Evolutionary conservation across 495 filamentous ascomycete genomes (phyloP).

Genomic region (Xeromyces bisporus): DNA sequence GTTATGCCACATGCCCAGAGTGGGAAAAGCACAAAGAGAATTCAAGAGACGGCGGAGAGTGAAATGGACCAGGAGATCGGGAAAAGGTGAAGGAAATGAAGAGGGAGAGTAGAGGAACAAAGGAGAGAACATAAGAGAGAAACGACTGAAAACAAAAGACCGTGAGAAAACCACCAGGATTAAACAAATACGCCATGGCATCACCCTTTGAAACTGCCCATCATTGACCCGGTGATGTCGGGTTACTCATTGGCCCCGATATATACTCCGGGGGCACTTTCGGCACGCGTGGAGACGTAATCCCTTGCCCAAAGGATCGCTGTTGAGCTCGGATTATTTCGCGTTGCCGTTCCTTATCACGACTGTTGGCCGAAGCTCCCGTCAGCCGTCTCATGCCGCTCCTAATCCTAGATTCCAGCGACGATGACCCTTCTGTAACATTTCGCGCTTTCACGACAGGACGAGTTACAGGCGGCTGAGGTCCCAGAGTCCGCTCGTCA

Average conservation of each 20-base stretch:
- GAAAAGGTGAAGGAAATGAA: too few relatives aligned
- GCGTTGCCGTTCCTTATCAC: constrained; percentile 43
- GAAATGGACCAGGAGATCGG: too few relatives aligned
- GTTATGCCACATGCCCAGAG: too few relatives aligned
- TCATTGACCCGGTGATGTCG: constrained; percentile 22
- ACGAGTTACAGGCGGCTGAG: constrained; percentile 33
- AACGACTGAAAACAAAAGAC: too few relatives aligned
- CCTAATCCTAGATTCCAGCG: constrained; percentile 51
- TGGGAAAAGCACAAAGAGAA: too few relatives aligned
- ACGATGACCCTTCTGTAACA: constrained; percentile 37
- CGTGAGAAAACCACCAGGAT: too few relatives aligned
- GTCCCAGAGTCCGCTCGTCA: constrained; percentile 29
- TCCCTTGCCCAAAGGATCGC: constrained; percentile 24
- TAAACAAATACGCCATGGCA: too few relatives aligned
- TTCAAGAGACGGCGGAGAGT: too few relatives aligned
- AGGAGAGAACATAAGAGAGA: too few relatives aligned
- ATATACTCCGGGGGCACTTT: constrained; percentile 46
- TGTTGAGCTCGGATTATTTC: constrained; percentile 39
- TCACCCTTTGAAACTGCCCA: too few relatives aligned
- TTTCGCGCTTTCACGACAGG: constrained; percentile 23
- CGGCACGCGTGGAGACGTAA: constrained; percentile 40
- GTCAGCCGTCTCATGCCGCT: constrained; percentile 52
- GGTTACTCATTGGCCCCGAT: constrained; percentile 21
- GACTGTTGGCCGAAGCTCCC: constrained; percentile 33
- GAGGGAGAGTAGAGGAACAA: too few relatives aligned